Base-by-base conservation (phyloP, 306 rosid genomes). In the Alnus rubra region DNA sequence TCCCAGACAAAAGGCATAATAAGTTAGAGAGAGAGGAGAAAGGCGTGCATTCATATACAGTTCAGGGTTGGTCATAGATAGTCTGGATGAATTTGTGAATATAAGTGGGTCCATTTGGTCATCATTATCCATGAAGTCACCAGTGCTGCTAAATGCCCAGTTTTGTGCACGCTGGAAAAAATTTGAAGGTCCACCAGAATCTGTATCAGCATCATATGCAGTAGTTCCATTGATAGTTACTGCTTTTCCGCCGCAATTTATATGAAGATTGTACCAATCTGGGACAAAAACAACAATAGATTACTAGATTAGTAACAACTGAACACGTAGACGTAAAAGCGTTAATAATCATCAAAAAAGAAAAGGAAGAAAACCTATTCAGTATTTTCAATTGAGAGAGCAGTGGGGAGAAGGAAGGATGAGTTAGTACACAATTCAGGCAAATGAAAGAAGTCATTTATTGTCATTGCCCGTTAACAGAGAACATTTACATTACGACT, bases 21-120 rank as follows among this genome's bases (percentile, higher is more conserved):
- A 85, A 47, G 88, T 88, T 33, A 85, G 83, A 78, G 89, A 83
- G 71, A 83, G 54, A 47, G 91, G 81, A 49, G 91, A 85, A 78
- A 88, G 75, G 12, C 91, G 87, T 45, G 91, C 91, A 18, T 5
- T 80, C 53, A 30, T 78, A 63, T 88, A 88, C 59, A 84, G 79
- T 52, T 82, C 69, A 51, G 88, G 83, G 53, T 81, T 42, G 37
- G 35, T n/a, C 63, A 77, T 69, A 5, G 77, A 30, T 23, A 84
- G 86, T 35, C 14, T 76, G 1, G 83, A 78, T 19, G 63, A 1
- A 74, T 87, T 82, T 39, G 45, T 16, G 49, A 10, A 52, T 55
- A 73, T 53, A 79, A 33, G 9, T 31, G 45, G 45, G 18, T 87
- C 82, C 0, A 1, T 6, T 2, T 33, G 0, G 45, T 42, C 45